Evolutionary conservation across 306 rosid species (phyloP).

Genomic region (Quercus bicolor): DNA sequence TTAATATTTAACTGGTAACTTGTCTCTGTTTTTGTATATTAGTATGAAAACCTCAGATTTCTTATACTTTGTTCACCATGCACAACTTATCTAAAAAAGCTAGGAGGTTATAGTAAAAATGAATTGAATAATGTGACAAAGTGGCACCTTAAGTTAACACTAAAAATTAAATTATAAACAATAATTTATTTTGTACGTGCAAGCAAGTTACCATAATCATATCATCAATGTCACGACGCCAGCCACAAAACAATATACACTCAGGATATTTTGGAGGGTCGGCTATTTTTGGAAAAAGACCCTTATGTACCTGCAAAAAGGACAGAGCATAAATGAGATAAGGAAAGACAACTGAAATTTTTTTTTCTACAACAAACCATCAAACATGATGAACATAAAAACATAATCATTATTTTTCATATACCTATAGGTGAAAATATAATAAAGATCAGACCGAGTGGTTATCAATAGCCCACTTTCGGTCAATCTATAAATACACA

Average conservation of each 20-base stretch:
- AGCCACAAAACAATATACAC: slow-evolving; percentile 91
- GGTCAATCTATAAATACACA: neutral
- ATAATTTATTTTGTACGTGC: neutral
- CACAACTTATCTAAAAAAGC: neutral
- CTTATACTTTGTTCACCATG: neutral
- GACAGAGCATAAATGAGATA: slow-evolving; percentile 21
- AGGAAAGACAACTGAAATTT: neutral
- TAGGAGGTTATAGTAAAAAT: neutral
- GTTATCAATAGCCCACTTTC: neutral
- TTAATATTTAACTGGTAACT: neutral
- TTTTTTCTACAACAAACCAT: neutral
- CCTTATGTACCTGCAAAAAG: slow-evolving; percentile 54
- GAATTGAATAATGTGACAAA: neutral
- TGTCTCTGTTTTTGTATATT: neutral
- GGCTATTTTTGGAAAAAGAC: slow-evolving; percentile 43
- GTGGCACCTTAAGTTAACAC: neutral
- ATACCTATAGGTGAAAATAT: neutral
- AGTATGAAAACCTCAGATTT: neutral
- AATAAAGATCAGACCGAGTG: neutral
- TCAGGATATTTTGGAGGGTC: slow-evolving; percentile 93
- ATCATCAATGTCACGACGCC: slow-evolving; percentile 99
- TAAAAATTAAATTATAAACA: neutral
- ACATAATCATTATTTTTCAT: neutral
- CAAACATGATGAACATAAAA: neutral
- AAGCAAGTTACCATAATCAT: slow-evolving; percentile 82